Conservation (phyloP, 805 yeast genomes). For the Nakazawaea wyomingensis region DNA sequence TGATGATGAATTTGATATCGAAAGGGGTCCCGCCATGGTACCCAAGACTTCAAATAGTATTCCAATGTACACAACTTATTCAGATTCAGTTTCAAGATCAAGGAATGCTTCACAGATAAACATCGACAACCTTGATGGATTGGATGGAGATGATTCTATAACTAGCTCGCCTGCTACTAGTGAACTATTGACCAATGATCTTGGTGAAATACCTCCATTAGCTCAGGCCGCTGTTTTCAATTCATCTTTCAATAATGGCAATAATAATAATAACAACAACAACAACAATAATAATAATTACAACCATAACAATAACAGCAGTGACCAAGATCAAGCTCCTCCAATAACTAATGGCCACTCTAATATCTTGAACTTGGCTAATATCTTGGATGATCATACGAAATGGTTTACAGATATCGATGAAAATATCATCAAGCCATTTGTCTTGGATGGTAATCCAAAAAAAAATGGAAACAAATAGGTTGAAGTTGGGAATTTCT, state of each 20-base stretch:
- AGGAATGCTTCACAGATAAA: constrained; percentile 25
- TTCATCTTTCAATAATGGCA: constrained; percentile 1
- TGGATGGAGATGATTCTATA: constrained; percentile 17
- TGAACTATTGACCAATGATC: constrained; percentile 28
- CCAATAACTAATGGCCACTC: constrained; percentile 4
- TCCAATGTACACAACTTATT: constrained; percentile 17
- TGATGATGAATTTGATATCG: constrained; percentile 95
- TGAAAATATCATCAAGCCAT: constrained; percentile 90
- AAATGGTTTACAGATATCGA: constrained; percentile 93
- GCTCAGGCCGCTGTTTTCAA: constrained; percentile 12
- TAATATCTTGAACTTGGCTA: constrained; percentile 19
- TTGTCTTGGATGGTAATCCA: constrained; percentile 54
- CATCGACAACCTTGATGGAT: constrained; percentile 1
- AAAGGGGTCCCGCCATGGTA: constrained; percentile 34
- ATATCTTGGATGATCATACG: constrained; percentile 61
- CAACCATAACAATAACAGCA: neutral
- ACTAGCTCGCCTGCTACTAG: constrained; percentile 17
- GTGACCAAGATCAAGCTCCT: neutral
- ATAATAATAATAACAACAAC: neutral
- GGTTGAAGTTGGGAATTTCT: neutral
- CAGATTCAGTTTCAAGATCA: constrained; percentile 16
- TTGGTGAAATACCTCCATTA: constrained; percentile 30
- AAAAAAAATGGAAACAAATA: constrained; percentile 3
- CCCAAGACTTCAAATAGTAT: constrained; percentile 16
- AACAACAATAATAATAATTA: constrained; percentile 5